phyloP scores from a whole-genome alignment of 1,284 basidiomycete genomes.

The Boletellus deceptivus region DNA sequence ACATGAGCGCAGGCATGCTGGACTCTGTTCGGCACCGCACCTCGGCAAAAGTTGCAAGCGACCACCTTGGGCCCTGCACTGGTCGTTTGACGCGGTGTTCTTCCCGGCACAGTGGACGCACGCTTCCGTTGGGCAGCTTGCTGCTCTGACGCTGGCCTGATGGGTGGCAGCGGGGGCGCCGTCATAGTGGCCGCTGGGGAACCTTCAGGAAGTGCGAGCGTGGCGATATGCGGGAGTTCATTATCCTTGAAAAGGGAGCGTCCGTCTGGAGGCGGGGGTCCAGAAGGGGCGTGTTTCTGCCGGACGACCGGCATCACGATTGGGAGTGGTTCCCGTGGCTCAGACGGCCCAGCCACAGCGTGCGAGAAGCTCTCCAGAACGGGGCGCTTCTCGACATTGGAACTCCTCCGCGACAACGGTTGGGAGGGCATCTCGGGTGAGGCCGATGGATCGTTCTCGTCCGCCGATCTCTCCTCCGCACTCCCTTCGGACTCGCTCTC shows the following conservation, averaged over 20 bases:
- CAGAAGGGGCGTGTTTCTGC: conserved; percentile 28
- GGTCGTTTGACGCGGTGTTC: conserved; percentile 53
- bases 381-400: conserved; percentile 53
- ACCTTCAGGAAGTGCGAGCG: conserved; percentile 54
- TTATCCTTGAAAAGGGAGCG: conserved; percentile 53
- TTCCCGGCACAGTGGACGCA: conserved; percentile 65
- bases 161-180: conserved; percentile 56
- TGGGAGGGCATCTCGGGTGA: conserved; percentile 62
- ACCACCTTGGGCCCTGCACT: conserved; percentile 79
- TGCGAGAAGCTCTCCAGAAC: conserved; percentile 33
- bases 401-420: conserved; percentile 56
- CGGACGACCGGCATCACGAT: conserved; percentile 26
- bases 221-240: conserved; percentile 69
- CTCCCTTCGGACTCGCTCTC: conserved; percentile 66
- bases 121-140: conserved; percentile 62
- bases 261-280: conserved; percentile 28
- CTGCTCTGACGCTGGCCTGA: conserved; percentile 60
- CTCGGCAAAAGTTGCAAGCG: conserved; percentile 80
- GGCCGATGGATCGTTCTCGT: conserved; percentile 59
- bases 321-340: conserved; percentile 33
- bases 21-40: conserved; percentile 36
- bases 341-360: conserved; percentile 34
- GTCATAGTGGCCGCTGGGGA: conserved; percentile 57
- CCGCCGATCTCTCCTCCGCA: conserved; percentile 55
- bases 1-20: conserved; percentile 8